phyloP scores from a whole-genome alignment of 2,329 filamentous ascomycete genomes.

The Aaosphaeria pasadenensis region DNA sequence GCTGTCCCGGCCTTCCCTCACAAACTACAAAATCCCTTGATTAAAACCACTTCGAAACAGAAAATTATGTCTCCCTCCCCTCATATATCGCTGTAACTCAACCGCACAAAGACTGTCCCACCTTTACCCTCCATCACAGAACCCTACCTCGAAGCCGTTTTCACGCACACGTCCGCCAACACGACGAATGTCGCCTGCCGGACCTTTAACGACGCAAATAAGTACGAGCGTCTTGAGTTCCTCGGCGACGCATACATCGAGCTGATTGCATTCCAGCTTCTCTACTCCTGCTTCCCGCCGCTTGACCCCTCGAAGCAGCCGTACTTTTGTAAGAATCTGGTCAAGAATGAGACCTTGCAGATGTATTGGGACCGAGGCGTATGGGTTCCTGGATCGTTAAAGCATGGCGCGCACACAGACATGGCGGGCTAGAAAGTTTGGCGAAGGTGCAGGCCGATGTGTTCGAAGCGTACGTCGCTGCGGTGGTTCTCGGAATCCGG shows the following conservation, averaged over 20 bases:
- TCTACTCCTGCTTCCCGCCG: slow-evolving; percentile 68
- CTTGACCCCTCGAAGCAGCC: slow-evolving; percentile 67
- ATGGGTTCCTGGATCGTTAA: slow-evolving; percentile 63
- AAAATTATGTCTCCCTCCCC: slow-evolving; percentile 17
- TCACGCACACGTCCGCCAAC: slow-evolving; percentile 56
- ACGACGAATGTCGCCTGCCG: slow-evolving; percentile 1
- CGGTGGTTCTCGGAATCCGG: slow-evolving; percentile 66
- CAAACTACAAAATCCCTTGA: slow-evolving; percentile 30
- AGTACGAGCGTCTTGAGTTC: slow-evolving; percentile 84
- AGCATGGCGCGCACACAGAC: slow-evolving; percentile 42
- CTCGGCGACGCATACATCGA: slow-evolving; percentile 86
- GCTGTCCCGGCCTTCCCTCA: slow-evolving; percentile 43
- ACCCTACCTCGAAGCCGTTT: slow-evolving; percentile 59
- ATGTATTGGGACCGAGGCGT: slow-evolving; percentile 69
- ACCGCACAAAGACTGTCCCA: slow-evolving; percentile 45
- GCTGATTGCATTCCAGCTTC: slow-evolving; percentile 70
- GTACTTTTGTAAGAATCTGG: slow-evolving; percentile 72
- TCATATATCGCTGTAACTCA: slow-evolving; percentile 24
- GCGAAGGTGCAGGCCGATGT: slow-evolving; percentile 80
- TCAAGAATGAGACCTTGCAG: slow-evolving; percentile 77
- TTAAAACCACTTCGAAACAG: slow-evolving; percentile 19
- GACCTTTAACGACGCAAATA: slow-evolving; percentile 21
- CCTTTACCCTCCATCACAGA: slow-evolving; percentile 62
- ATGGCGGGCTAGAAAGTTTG: slow-evolving; percentile 26
- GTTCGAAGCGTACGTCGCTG: slow-evolving; percentile 90